Conservation (phyloP, 176 grass and related monocot genomes). For the Eragrostis nindensis region DNA sequence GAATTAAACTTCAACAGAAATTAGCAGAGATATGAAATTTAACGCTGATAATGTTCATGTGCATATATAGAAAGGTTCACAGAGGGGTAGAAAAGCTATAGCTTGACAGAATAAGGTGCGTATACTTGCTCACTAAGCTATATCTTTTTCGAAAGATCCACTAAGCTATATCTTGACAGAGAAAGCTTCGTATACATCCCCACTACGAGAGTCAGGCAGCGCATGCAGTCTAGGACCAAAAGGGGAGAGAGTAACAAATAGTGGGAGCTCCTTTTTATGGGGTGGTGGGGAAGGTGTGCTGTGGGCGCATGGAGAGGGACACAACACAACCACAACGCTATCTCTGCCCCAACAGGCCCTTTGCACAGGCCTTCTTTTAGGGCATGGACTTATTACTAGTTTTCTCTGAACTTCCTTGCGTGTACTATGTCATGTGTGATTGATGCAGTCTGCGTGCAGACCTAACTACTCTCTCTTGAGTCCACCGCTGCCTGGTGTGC, state of each 20-base stretch:
- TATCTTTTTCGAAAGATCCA: too few relatives aligned
- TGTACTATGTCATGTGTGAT: constrained; percentile 18
- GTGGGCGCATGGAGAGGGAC: constrained; percentile 48
- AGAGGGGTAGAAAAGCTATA: background rate
- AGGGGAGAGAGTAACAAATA: constrained; percentile 46
- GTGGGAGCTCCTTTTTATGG: constrained; percentile 98
- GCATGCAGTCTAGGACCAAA: constrained; percentile 53
- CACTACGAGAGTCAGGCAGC: constrained; percentile 40
- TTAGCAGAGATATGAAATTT: background rate
- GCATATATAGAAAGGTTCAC: background rate
- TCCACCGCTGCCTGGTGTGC: background rate
- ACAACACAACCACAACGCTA: constrained; percentile 28
- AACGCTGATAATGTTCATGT: background rate
- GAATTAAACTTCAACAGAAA: background rate
- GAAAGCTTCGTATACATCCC: background rate
- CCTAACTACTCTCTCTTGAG: background rate
- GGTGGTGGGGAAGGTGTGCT: constrained; percentile 22
- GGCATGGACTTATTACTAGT: constrained; percentile 45
- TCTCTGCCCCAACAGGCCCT: constrained; percentile 39
- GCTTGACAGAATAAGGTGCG: too few relatives aligned
- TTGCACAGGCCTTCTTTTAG: constrained; percentile 48
- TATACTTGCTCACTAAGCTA: too few relatives aligned
- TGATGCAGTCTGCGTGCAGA: background rate
- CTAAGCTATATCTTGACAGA: background rate
- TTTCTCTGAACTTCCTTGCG: constrained; percentile 35